Conservation (phyloP, 1,284 basidiomycete species). For the Cutaneotrichosporon sp. region DNA sequence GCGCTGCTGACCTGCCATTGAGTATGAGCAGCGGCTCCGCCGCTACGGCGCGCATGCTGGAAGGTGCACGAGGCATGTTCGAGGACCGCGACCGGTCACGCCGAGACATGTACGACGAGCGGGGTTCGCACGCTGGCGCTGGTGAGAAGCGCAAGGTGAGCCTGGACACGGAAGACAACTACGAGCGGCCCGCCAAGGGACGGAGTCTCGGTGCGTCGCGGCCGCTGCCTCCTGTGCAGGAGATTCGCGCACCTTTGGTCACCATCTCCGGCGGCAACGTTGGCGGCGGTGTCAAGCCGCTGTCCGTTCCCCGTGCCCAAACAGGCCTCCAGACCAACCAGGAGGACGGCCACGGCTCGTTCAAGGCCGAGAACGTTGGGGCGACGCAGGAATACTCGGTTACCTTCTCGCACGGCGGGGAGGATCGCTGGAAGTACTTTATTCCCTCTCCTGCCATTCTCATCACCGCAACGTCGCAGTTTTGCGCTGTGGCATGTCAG, state of each 20-base stretch:
- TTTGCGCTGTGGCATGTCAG: conserved; percentile 72
- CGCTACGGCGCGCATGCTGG: conserved; percentile 31
- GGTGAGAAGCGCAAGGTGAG: conserved; percentile 39
- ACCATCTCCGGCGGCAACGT: conserved; percentile 4
- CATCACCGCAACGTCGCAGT: conserved; percentile 63
- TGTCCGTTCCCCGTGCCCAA: conserved; percentile 36
- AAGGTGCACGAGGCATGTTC: conserved; percentile 26
- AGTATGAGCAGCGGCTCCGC: conserved; percentile 25
- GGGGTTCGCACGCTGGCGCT: conserved; percentile 20
- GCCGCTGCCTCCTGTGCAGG: conserved; percentile 28
- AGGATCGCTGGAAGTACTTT: conserved; percentile 83
- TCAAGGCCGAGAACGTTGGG: conserved; percentile 67
- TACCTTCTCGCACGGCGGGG: conserved; percentile 59
- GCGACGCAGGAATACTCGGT: conserved; percentile 55
- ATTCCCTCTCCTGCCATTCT: conserved; percentile 67
- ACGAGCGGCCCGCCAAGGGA: conserved; percentile 18
- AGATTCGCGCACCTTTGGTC: conserved; percentile 35
- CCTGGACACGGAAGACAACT: conserved; percentile 18
- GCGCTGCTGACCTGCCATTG: conserved; percentile 41
- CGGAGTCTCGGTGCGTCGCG: conserved; percentile 33
- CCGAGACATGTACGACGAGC: conserved; percentile 30
- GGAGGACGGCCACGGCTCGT: conserved; percentile 45
- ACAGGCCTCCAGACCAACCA: conserved; percentile 32
- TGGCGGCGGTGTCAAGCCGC: conserved; percentile 5
- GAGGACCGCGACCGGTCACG: conserved; percentile 26